Conservation (phyloP, 2,329 filamentous ascomycete genomes). For the Stenocarpella maydis region DNA sequence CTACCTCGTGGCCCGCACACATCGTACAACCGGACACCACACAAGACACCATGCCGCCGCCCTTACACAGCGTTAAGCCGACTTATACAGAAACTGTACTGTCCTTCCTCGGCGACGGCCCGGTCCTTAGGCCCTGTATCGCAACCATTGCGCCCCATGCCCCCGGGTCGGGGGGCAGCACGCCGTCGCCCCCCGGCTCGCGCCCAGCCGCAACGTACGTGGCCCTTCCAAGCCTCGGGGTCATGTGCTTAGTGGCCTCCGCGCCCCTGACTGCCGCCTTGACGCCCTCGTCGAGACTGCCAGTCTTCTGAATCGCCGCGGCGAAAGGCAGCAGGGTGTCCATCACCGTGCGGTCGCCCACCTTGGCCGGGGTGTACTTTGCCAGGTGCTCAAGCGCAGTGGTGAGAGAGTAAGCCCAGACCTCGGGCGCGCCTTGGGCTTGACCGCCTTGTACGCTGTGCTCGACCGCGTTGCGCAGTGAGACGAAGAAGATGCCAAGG, state of each 20-base stretch:
- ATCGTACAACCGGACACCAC: background rate
- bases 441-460: constrained; percentile 35
- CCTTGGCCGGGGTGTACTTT: constrained; percentile 62
- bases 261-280: constrained; percentile 66
- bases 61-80: background rate
- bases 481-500: constrained; percentile 63
- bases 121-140: constrained; percentile 49
- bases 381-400: constrained; percentile 56
- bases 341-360: constrained; percentile 66
- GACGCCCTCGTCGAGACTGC: constrained; percentile 62
- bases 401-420: constrained; percentile 55
- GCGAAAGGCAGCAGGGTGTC: constrained; percentile 65
- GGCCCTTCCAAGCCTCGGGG: constrained; percentile 70
- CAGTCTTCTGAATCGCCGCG: constrained; percentile 54
- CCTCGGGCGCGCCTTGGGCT: constrained; percentile 45
- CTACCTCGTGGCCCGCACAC: background rate
- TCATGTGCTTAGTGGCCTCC: constrained; percentile 70
- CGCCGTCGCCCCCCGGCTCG: constrained; percentile 41
- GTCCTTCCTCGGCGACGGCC: constrained; percentile 14
- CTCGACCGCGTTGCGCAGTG: constrained; percentile 52
- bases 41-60: background rate
- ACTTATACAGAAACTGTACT: constrained; percentile 5
- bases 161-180: constrained; percentile 71
- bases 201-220: constrained; percentile 70
- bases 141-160: constrained; percentile 73